Base-by-base conservation (phyloP, 176 grass and related monocot genomes). In the Oryza coarctata region DNA sequence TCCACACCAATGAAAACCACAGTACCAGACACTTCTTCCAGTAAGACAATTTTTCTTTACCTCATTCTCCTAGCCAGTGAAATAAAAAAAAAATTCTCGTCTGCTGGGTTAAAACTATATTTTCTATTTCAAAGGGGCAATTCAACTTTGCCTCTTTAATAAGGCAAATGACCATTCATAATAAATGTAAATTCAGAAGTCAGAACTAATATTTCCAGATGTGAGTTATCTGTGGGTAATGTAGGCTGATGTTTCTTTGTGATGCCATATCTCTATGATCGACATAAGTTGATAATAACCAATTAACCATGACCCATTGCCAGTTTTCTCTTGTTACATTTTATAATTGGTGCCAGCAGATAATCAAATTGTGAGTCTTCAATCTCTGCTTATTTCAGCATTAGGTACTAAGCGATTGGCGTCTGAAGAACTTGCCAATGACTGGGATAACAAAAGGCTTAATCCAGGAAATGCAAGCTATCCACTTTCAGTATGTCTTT, bases 371-470 rank as follows among this genome's bases (percentile, higher is more conserved):
- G 17, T 63, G 1, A 33, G 39, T 4, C 38, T 79, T 9, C 45
- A 80, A 26, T 69, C 15, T 87, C 28, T 81, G n/a, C 30, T 78
- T 80, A 8, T 78, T 86, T 86, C 80, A 97, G 92, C 94, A 49
- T 82, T 94, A 80, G 89, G 89, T 34, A 97, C 81, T 68, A 97
- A 97, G 76, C 74, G 94, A 22, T 92, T 94, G 82, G 92, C 92
- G 73, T 92, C 94, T 15, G 92, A 97, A 65, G 94, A 94, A 58
- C 91, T 94, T 35, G 71, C 70, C 12, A 89, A 88, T 90, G 94
- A 83, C 18, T 97, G 92, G 89, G 94, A 94, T 90, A 92, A 84
- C 74, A 97, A 94, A 90, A 92, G 94, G 73, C 85, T 97, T 25
- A 94, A 94, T 92, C 89, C 92, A 69, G 94, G 91, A 83, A 81